Percentiles rank a stretch among this genome's conserved stretches.
These are phyloP conservation scores for Dactylellina cionopaga DNA, from an alignment of 2,329 filamentous ascomycete genomes.

Conservation along the genomic window DNA sequence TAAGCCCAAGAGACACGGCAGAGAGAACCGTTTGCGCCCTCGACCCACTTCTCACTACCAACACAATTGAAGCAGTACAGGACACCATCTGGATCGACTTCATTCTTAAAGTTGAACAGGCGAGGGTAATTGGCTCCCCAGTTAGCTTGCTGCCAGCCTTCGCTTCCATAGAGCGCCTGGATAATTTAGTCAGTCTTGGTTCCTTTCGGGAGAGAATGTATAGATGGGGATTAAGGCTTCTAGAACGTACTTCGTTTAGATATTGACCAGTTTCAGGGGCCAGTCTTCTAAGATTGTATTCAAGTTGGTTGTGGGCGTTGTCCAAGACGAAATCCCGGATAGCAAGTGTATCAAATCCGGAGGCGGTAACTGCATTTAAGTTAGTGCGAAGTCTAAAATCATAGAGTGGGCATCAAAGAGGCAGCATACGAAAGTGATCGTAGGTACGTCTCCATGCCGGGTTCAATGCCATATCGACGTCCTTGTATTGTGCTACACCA, in stretches of 20 bases:
- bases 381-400: background rate
- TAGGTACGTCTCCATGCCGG: constrained; percentile 63
- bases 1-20: constrained; percentile 42
- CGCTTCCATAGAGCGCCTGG: constrained; percentile 34
- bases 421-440: constrained; percentile 59
- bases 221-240: constrained; percentile 56
- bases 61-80: constrained; percentile 62
- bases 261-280: constrained; percentile 62
- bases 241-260: constrained; percentile 63
- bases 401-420: background rate
- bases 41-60: constrained; percentile 59
- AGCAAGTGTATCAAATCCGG: constrained; percentile 57
- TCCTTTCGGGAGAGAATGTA: constrained; percentile 49
- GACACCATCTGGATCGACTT: constrained; percentile 59
- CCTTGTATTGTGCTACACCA: constrained; percentile 59
- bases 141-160: constrained; percentile 59
- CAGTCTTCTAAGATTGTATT: constrained; percentile 60
- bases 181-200: background rate
- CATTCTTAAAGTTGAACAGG: constrained; percentile 59
- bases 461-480: constrained; percentile 62
- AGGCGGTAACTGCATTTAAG: constrained; percentile 21
- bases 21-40: constrained; percentile 19
- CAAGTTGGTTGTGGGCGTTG: constrained; percentile 45
- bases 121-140: constrained; percentile 60
- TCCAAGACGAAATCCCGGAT: constrained; percentile 61